Evolutionary conservation across 2,329 filamentous ascomycete species (phyloP), one percentile per base, ranked within the genome.

Genomic region (Periconia sp.): DNA sequence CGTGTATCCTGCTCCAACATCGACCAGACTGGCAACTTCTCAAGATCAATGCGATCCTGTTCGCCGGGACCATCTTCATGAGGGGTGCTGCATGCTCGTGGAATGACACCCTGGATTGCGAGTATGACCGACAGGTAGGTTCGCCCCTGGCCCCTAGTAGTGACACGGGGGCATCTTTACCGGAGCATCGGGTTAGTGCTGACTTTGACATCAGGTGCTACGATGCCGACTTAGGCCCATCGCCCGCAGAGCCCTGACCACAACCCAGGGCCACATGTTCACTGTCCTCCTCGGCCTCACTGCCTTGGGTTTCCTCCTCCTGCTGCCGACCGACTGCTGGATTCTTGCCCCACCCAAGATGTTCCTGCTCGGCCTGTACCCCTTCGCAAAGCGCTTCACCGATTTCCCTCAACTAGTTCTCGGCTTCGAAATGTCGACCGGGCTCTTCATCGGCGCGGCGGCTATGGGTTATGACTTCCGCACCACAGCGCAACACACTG

Each of bases 91-190:
- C 52, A 17, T 84, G 81, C 62, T 74, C 80, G 0, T 83, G 82
- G 70, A 85, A 85, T 62, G 82, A 84, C 60, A 74, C 78, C 27
- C 76, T 81, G 66, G 82, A 85, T 58, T 75, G 78, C 41, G 78
- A 81, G 43, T 72, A 82, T 52, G 82, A 85, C 60, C 77, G 79
- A 2, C 72, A 77, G 54, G 33, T 37, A 37, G 33, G 10, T 5
- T 37, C 11, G 3, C 15, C 15, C 33, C 15, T 33, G 31, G 14
- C 33, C 33, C 11, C 33, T 11, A 37, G 5, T 6, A n/a, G n/a
- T n/a, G n/a, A n/a, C n/a, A n/a, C n/a, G n/a, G n/a, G n/a, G n/a
- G n/a, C n/a, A n/a, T n/a, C n/a, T n/a, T n/a, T n/a, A n/a, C n/a
- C n/a, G n/a, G n/a, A n/a, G 33, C 11, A 37, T 37, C 11, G 13